These are phyloP conservation scores for Prototheca cutis DNA, from an alignment of 163 green algal species.

Conservation along the genomic window DNA sequence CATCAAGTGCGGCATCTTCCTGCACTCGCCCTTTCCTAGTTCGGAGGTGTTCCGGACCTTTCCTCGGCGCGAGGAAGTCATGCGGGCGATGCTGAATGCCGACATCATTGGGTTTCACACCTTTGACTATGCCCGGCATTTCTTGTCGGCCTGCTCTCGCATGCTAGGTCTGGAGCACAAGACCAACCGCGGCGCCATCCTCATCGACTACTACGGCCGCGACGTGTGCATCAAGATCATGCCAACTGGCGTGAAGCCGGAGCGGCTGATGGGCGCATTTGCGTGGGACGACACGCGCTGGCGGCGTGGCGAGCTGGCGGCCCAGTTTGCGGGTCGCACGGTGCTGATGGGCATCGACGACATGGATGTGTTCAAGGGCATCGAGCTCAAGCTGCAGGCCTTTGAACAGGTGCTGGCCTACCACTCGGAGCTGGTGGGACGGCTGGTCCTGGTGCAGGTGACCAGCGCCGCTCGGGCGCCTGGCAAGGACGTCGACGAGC, in stretches of 20 bases:
- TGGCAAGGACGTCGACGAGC: conserved; percentile 71
- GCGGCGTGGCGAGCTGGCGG: conserved; percentile 77
- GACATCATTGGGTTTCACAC: conserved; percentile 93
- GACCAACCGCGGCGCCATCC: conserved; percentile 80
- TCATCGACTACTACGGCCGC: conserved; percentile 92
- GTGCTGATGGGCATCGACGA: conserved; percentile 90
- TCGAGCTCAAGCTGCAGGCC: conserved; percentile 91
- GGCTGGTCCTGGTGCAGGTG: conserved; percentile 86
- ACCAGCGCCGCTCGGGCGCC: conserved; percentile 36
- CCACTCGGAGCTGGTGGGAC: conserved; percentile 75
- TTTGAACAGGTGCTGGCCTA: conserved; percentile 77
- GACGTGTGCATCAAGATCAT: conserved; percentile 96
- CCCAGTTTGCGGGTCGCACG: conserved; percentile 67
- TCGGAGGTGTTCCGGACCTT: conserved; percentile 94
- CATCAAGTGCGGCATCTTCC: conserved; percentile 80
- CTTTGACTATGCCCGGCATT: conserved; percentile 97
- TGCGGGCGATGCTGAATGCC: conserved; percentile 85
- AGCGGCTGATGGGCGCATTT: conserved; percentile 69
- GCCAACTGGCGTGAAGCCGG: conserved; percentile 83
- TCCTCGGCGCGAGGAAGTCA: conserved; percentile 81
- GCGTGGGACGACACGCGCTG: conserved; percentile 79
- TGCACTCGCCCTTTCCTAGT: conserved; percentile 93
- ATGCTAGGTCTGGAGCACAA: conserved; percentile 96
- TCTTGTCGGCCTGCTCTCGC: conserved; percentile 86
- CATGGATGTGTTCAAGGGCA: conserved; percentile 97